Evolutionary conservation across 305 asterid species (phyloP).

Genomic region (Fraxinus nigra): DNA sequence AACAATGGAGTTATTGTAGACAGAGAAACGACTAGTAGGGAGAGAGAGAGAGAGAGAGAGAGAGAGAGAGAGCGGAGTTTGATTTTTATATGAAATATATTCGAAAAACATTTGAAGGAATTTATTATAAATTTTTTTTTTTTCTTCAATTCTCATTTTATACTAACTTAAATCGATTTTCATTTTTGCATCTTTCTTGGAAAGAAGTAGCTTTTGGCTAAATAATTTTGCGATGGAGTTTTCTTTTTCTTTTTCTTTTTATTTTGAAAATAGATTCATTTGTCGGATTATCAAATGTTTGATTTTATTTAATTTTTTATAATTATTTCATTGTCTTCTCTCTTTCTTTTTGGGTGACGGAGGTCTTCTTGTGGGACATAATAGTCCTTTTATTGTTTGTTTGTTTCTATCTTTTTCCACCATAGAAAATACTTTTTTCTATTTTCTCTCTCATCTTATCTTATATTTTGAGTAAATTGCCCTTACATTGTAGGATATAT

Average conservation of each 20-base stretch:
- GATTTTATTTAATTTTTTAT: neutral
- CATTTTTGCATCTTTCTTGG: neutral
- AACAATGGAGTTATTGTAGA: constrained; percentile 25
- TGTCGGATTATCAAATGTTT: neutral
- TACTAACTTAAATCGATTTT: neutral
- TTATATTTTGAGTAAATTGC: neutral
- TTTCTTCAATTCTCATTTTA: neutral
- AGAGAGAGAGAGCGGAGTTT: neutral
- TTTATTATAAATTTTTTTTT: neutral
- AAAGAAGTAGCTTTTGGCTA: neutral
- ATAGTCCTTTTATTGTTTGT: neutral
- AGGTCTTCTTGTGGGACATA: neutral
- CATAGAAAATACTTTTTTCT: neutral
- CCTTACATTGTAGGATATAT: too few species aligned
- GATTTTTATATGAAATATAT: neutral
- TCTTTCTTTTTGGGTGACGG: neutral
- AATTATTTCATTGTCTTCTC: neutral
- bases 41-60: neutral
- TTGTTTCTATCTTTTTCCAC: neutral
- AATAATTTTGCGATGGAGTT: neutral
- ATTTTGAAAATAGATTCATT: neutral
- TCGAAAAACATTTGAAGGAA: neutral
- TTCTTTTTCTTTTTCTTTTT: neutral
- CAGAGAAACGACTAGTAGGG: constrained; percentile 9
- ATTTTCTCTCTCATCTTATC: neutral